phyloP scores from a whole-genome alignment of 495 filamentous ascomycete genomes.

The Recurvomyces mirabilis region DNA sequence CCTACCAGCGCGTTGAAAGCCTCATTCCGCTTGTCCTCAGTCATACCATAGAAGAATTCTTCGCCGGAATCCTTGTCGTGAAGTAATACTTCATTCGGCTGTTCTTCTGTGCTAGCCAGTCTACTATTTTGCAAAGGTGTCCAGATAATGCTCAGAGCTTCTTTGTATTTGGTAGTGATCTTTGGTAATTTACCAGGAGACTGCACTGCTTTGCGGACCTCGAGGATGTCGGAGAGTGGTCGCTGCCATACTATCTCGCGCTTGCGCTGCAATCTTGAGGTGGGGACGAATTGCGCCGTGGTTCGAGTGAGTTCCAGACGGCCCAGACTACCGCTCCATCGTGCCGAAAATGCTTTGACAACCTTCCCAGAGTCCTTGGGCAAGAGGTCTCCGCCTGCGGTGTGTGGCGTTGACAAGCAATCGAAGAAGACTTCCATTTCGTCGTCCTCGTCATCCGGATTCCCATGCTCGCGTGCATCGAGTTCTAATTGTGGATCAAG shows the following conservation, averaged over 20 bases:
- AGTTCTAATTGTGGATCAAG: background rate
- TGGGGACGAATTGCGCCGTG: constrained; percentile 2
- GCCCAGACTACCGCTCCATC: constrained; percentile 1
- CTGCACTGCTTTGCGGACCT: constrained; percentile 3
- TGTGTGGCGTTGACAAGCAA: background rate
- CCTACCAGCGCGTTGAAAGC: constrained; percentile 33
- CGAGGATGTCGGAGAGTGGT: background rate
- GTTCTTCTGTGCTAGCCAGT: constrained; percentile 17
- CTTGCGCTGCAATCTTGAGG: background rate
- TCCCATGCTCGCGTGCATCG: background rate
- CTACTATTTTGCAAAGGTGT: background rate
- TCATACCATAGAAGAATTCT: constrained; percentile 21
- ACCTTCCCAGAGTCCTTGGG: background rate
- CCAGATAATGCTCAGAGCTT: constrained; percentile 3
- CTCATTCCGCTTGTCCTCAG: constrained; percentile 27
- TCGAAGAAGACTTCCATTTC: constrained; percentile 20
- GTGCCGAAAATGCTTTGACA: background rate
- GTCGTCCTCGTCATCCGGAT: constrained; percentile 15
- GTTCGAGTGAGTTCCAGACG: background rate
- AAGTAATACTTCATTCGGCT: constrained; percentile 22
- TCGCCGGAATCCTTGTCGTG: constrained; percentile 18
- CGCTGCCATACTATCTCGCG: background rate
- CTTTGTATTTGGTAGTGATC: constrained; percentile 10
- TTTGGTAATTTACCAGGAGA: constrained; percentile 10
- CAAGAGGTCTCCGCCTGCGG: background rate